Conservation (phyloP, 352 stramenopile species). For the Phytophthora tentaculata region DNA sequence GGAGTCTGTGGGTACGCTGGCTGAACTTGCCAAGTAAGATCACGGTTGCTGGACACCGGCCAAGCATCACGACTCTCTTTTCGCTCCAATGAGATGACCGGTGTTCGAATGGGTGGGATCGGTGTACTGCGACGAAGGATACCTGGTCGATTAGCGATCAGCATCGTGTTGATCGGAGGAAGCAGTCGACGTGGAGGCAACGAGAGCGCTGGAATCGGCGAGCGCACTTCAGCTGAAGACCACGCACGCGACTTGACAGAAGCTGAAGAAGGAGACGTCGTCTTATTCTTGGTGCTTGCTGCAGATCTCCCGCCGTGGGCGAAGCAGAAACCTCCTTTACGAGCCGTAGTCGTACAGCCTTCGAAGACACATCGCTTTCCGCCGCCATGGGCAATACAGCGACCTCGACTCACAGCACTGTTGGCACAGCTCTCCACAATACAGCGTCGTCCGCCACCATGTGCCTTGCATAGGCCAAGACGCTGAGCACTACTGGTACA, state of each 20-base stretch:
- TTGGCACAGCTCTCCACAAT: constrained; percentile 66
- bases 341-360: constrained; percentile 78
- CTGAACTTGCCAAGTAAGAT: too few relatives aligned
- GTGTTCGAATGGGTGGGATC: constrained; percentile 40
- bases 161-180: constrained; percentile 39
- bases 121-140: constrained; percentile 25
- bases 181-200: constrained; percentile 38
- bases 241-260: constrained; percentile 18
- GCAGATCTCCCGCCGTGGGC: constrained; percentile 67
- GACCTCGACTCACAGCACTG: constrained; percentile 82
- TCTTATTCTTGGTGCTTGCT: constrained; percentile 24
- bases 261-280: constrained; percentile 14
- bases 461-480: constrained; percentile 85
- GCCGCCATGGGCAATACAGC: constrained; percentile 85
- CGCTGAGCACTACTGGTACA: constrained; percentile 83
- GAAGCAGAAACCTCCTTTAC: constrained; percentile 86
- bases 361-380: constrained; percentile 81
- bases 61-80: not conserved
- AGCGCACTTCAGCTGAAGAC: constrained; percentile 18
- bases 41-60: not conserved
- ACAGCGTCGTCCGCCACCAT: constrained; percentile 85
- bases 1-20: constrained; percentile 12
- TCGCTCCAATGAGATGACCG: constrained; percentile 20
- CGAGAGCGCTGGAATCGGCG: constrained; percentile 32
- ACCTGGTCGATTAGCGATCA: constrained; percentile 33